phyloP scores from a whole-genome alignment of 208 protist genomes.

The Leishmania martiniquensis region DNA sequence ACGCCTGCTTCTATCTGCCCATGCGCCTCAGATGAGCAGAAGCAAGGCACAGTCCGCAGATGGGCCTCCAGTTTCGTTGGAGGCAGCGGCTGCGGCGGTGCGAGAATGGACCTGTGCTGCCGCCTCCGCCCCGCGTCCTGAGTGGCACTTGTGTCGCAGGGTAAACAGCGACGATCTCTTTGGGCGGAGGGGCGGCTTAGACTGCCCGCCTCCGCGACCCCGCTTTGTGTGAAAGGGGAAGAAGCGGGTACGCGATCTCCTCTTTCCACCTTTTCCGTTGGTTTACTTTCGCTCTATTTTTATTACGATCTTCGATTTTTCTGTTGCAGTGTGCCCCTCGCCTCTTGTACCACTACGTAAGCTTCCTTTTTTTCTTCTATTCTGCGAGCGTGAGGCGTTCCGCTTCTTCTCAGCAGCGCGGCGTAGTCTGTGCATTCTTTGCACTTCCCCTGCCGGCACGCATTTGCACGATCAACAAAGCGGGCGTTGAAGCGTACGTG shows the following conservation, averaged over 20 bases:
- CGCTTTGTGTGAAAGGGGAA: background rate
- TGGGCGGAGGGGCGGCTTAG: background rate
- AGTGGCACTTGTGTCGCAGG: slow-evolving; percentile 2
- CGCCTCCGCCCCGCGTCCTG: slow-evolving; percentile 11
- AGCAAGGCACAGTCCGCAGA: background rate
- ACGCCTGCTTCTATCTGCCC: background rate
- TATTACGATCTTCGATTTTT: no score
- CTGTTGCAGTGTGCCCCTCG: no score
- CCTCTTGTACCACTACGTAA: background rate
- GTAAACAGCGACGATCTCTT: slow-evolving; percentile 15
- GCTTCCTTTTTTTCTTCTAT: no score
- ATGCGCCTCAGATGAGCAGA: background rate
- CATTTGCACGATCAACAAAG: background rate
- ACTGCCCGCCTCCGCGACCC: slow-evolving; percentile 14
- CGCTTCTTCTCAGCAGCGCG: background rate
- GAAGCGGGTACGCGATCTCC: no score
- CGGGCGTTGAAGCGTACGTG: background rate
- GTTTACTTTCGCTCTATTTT: no score
- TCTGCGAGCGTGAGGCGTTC: background rate
- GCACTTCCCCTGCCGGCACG: background rate
- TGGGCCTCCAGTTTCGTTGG: background rate
- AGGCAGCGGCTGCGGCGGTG: slow-evolving; percentile 8
- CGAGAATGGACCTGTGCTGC: slow-evolving; percentile 18
- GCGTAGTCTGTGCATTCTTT: background rate
- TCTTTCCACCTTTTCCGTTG: no score